Percentiles rank a stretch among this genome's conserved stretches.
Evolutionary conservation across 208 protist genomes (phyloP).

Genomic region (Sergeia podlipaevii): DNA sequence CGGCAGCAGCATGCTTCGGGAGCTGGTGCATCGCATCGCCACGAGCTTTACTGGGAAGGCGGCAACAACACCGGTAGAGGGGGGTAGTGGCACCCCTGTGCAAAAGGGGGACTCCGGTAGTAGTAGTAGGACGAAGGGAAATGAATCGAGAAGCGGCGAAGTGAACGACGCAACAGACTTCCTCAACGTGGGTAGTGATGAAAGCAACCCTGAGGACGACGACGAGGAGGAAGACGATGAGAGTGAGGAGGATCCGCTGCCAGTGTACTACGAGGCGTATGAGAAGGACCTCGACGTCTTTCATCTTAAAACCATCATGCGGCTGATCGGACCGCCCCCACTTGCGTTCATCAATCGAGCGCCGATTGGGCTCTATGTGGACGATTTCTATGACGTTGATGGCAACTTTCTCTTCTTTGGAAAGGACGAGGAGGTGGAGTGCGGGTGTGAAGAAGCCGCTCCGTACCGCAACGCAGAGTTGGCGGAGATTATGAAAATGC

Average conservation of each 20-base stretch:
- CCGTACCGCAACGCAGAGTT: constrained; percentile 9
- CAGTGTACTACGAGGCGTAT: constrained; percentile 26
- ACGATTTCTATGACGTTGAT: constrained; percentile 45
- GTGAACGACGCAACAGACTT: neutral
- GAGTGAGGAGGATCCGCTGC: constrained; percentile 10
- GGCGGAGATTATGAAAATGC: neutral
- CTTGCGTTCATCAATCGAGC: constrained; percentile 20
- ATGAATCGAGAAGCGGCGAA: neutral
- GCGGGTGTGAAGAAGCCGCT: constrained; percentile 10
- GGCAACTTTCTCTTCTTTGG: constrained; percentile 40
- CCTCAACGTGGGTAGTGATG: neutral
- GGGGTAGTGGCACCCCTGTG: too few relatives aligned
- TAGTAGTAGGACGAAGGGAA: neutral
- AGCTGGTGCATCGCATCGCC: neutral
- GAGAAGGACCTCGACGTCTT: constrained; percentile 50
- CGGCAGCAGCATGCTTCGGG: neutral
- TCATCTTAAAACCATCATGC: constrained; percentile 49
- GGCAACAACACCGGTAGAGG: too few relatives aligned
- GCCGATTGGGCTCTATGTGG: constrained; percentile 33
- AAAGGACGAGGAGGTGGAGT: constrained; percentile 19
- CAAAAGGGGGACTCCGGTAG: too few relatives aligned
- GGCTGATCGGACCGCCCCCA: constrained; percentile 50
- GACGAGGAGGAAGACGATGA: neutral
- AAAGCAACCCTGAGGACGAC: constrained; percentile 1
- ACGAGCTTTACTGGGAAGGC: too few relatives aligned